A percentile compares a stretch with the other conserved stretches of the same genome.
phyloP scores from a whole-genome alignment of 441 rosid species.

The Pelargonium citronellum region DNA sequence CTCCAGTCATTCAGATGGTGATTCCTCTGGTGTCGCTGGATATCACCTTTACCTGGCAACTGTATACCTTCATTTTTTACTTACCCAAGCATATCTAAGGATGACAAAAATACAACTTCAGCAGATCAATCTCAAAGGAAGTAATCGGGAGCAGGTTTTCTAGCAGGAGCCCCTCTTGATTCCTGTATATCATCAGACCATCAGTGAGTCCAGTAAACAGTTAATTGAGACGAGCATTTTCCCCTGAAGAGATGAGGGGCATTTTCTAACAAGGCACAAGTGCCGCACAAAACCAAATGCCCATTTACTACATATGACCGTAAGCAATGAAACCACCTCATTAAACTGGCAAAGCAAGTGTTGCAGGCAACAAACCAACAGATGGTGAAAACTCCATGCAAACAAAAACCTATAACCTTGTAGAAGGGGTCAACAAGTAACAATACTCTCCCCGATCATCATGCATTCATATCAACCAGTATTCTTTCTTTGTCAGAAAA shows the following conservation, averaged over 20 bases:
- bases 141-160: conserved; percentile 85
- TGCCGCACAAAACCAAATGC: background rate
- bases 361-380: background rate
- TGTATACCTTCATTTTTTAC: conserved; percentile 21
- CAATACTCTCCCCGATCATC: background rate
- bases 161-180: conserved; percentile 70
- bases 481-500: background rate
- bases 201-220: too few relatives aligned
- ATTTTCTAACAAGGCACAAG: background rate
- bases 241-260: background rate
- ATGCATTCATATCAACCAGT: background rate
- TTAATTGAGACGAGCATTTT: background rate
- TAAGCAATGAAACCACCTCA: background rate
- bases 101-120: conserved; percentile 15
- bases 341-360: background rate
- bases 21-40: conserved; percentile 11
- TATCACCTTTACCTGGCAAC: conserved; percentile 14
- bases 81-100: background rate
- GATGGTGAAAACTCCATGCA: background rate
- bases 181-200: conserved; percentile 42
- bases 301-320: background rate
- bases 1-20: background rate
- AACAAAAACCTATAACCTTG: background rate
- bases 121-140: conserved; percentile 42
- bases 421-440: background rate